A percentile compares a stretch with the other conserved stretches of the same genome.
Evolutionary conservation across 2,329 filamentous ascomycete genomes (phyloP).

Genomic region (Phyllosticta citriasiana): DNA sequence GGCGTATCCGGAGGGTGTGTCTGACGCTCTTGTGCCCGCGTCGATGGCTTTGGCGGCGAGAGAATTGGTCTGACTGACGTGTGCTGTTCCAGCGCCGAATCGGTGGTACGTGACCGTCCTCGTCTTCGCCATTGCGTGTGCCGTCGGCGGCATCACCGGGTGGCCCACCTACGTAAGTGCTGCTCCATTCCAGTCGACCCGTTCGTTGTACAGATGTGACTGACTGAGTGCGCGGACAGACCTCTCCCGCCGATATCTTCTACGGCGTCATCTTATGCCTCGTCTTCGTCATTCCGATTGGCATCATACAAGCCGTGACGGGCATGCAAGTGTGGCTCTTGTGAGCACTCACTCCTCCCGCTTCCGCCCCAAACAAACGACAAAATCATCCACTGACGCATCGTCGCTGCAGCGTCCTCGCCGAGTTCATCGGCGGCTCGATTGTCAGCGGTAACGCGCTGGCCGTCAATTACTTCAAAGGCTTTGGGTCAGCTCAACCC

Average conservation of each 20-base stretch:
- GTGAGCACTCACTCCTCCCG: not conserved
- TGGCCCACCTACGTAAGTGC: slow-evolving; percentile 36
- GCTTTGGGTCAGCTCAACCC: slow-evolving; percentile 13
- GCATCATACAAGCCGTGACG: slow-evolving; percentile 45
- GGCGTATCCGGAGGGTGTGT: slow-evolving; percentile 21
- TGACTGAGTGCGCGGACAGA: slow-evolving; percentile 14
- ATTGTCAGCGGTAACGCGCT: slow-evolving; percentile 11
- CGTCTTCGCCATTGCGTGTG: slow-evolving; percentile 35
- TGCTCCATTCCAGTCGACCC: too few relatives aligned
- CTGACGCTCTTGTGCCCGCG: too few relatives aligned
- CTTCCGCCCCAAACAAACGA: too few relatives aligned
- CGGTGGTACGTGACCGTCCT: slow-evolving; percentile 44
- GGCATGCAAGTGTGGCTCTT: slow-evolving; percentile 40
- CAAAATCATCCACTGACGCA: not conserved
- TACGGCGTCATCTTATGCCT: slow-evolving; percentile 42
- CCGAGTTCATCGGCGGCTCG: slow-evolving; percentile 28
- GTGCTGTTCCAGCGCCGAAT: slow-evolving; percentile 16
- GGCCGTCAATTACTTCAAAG: slow-evolving; percentile 12
- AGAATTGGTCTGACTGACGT: too few relatives aligned
- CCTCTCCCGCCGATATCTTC: slow-evolving; percentile 42
- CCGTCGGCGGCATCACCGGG: slow-evolving; percentile 37
- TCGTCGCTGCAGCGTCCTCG: slow-evolving; percentile 34
- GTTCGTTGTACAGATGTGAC: too few relatives aligned
- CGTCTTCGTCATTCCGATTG: slow-evolving; percentile 43
- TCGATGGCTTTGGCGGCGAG: too few relatives aligned